Conservation (phyloP, 768 basidiomycete species). For the Trametes cubensis region DNA sequence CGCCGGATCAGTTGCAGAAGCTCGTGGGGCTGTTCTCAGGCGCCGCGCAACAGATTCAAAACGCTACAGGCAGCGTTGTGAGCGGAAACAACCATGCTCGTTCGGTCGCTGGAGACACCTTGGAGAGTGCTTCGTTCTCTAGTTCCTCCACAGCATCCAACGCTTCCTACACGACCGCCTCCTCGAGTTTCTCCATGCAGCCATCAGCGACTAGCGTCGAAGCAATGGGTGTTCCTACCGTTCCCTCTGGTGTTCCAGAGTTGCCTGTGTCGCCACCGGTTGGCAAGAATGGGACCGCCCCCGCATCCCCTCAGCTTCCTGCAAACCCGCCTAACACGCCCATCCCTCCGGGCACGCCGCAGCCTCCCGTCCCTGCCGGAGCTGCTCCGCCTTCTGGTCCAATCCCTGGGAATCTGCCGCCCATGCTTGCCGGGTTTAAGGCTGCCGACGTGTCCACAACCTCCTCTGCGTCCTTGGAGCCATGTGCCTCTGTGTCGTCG, state of each 20-base stretch:
- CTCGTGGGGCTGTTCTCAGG: background rate
- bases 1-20: background rate
- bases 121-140: background rate
- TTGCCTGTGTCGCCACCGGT: background rate
- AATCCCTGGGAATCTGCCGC: constrained; percentile 9
- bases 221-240: constrained; percentile 1
- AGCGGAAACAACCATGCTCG: background rate
- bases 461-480: background rate
- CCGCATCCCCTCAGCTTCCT: constrained; percentile 23
- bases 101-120: background rate
- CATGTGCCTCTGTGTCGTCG: background rate
- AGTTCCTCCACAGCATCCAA: background rate
- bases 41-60: background rate
- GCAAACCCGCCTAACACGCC: constrained; percentile 29
- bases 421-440: constrained; percentile 10
- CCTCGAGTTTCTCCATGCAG: constrained; percentile 1
- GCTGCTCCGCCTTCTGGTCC: background rate
- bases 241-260: constrained; percentile 1
- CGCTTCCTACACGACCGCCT: background rate
- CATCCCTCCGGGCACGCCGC: background rate
- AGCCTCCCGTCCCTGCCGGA: background rate
- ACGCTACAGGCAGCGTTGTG: background rate
- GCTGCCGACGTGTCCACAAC: constrained; percentile 9
- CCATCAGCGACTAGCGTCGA: background rate
- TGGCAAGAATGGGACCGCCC: background rate